Conservation (phyloP, 108 stramenopile genomes). For the Pseudonitzschia multistriata region DNA sequence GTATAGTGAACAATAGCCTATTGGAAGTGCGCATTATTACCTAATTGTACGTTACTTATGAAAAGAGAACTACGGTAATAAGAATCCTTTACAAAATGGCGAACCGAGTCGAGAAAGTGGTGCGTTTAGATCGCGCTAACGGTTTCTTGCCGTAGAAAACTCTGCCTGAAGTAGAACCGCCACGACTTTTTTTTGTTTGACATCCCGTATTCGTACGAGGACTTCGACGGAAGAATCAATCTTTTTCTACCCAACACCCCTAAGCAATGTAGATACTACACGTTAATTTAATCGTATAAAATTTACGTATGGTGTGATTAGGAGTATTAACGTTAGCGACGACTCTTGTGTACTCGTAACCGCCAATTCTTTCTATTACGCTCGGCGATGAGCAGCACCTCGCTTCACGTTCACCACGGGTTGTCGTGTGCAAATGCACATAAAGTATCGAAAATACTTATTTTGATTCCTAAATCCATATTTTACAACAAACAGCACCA, state of each 20-base stretch:
- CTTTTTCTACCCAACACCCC: neutral
- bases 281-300: neutral
- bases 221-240: neutral
- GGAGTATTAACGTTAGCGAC: constrained; percentile 9
- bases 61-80: neutral
- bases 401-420: neutral
- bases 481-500: neutral
- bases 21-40: neutral
- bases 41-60: too few relatives aligned
- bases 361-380: constrained; percentile 1
- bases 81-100: neutral
- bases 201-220: too few relatives aligned
- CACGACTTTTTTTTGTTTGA: too few relatives aligned
- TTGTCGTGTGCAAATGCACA: neutral
- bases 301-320: neutral
- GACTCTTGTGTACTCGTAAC: constrained; percentile 17
- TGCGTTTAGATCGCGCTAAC: neutral
- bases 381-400: neutral
- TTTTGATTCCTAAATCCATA: neutral
- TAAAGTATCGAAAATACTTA: constrained; percentile 2
- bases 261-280: neutral
- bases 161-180: neutral
- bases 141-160: neutral
- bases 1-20: too few relatives aligned
- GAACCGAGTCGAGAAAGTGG: neutral